Conservation (phyloP, 257 asterid genomes). For the Ilex asprella region DNA sequence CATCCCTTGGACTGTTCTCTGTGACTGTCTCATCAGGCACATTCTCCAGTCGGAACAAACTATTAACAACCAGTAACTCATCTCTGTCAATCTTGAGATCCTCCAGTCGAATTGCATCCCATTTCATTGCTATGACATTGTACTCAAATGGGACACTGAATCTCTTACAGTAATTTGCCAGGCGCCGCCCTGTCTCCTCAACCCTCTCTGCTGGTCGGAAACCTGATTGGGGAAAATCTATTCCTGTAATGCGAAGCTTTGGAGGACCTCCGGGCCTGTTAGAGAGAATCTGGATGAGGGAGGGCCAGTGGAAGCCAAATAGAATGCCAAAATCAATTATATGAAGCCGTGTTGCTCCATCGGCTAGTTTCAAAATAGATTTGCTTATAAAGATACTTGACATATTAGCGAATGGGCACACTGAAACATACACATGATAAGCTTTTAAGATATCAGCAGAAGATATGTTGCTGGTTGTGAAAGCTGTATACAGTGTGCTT, state of each 20-base stretch:
- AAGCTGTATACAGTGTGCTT: conserved; percentile 27
- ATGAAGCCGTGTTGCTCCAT: conserved; percentile 32
- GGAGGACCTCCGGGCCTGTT: conserved; percentile 65
- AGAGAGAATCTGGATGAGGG: conserved; percentile 53
- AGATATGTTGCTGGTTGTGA: conserved; percentile 16
- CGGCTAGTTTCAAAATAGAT: conserved; percentile 26
- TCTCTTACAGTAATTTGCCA: conserved; percentile 32
- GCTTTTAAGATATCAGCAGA: conserved; percentile 38
- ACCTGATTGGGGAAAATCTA: conserved; percentile 64
- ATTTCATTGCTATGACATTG: conserved; percentile 49
- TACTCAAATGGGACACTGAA: conserved; percentile 49
- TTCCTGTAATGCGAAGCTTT: conserved; percentile 43
- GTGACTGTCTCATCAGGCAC: conserved; percentile 34
- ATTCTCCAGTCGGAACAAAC: conserved; percentile 48
- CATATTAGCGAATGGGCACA: conserved; percentile 56
- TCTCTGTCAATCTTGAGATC: conserved; percentile 44
- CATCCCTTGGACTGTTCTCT: conserved; percentile 30
- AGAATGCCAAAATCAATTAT: conserved; percentile 61
- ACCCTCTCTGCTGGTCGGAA: conserved; percentile 52
- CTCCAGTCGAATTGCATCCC: conserved; percentile 41
- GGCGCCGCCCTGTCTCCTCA: conserved; percentile 53
- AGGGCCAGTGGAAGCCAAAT: conserved; percentile 81
- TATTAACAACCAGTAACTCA: conserved; percentile 51
- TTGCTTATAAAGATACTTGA: conserved; percentile 54
- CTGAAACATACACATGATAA: conserved; percentile 33